These are phyloP conservation scores for Aspergillus costaricaensis DNA, from an alignment of 2,329 filamentous ascomycete species.

Conservation along the genomic window DNA sequence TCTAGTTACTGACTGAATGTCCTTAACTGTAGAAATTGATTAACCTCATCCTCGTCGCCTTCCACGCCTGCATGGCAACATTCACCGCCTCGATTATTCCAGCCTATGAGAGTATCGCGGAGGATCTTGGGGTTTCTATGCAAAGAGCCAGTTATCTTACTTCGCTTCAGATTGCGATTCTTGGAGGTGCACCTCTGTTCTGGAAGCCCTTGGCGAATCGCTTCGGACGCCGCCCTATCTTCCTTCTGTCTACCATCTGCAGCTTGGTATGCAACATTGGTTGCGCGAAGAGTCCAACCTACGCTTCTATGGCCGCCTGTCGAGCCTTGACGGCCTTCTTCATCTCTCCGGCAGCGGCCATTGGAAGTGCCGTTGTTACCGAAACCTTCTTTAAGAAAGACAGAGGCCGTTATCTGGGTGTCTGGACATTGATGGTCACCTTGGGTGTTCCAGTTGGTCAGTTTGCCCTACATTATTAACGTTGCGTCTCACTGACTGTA, in stretches of 20 bases:
- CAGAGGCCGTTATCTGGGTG: slow-evolving; percentile 57
- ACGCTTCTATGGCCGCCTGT: slow-evolving; percentile 54
- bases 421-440: slow-evolving; percentile 58
- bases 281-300: slow-evolving; percentile 54
- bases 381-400: slow-evolving; percentile 61
- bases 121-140: slow-evolving; percentile 52
- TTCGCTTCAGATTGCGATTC: slow-evolving; percentile 56
- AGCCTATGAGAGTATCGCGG: slow-evolving; percentile 54
- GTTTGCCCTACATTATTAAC: not conserved
- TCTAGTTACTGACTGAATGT: no score
- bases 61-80: slow-evolving; percentile 61
- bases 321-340: slow-evolving; percentile 54
- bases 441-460: slow-evolving; percentile 50
- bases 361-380: slow-evolving; percentile 59
- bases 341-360: slow-evolving; percentile 55
- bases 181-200: slow-evolving; percentile 57
- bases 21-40: slow-evolving; percentile 16
- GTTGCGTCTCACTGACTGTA: slow-evolving; percentile 13
- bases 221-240: slow-evolving; percentile 58
- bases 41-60: slow-evolving; percentile 55
- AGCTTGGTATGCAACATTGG: slow-evolving; percentile 58
- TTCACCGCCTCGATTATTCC: slow-evolving; percentile 61
- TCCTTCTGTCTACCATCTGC: slow-evolving; percentile 54
- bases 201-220: slow-evolving; percentile 59
- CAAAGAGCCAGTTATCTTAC: slow-evolving; percentile 57